These are phyloP conservation scores for Mycena pura DNA, from an alignment of 768 basidiomycete genomes.

Conservation along the genomic window DNA sequence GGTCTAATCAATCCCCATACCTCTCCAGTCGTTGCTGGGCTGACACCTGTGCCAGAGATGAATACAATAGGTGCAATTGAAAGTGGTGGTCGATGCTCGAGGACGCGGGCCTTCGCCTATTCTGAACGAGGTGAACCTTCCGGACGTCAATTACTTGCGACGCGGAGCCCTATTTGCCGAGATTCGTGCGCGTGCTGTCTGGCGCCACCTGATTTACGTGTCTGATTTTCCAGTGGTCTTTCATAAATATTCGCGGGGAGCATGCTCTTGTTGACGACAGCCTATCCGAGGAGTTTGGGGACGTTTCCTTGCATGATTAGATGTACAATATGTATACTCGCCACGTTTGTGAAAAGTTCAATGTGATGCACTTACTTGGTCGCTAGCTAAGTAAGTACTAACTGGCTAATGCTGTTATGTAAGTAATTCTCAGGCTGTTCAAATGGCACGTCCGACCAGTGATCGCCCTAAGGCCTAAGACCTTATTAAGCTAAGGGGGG, in stretches of 20 bases:
- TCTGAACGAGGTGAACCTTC: constrained; percentile 50
- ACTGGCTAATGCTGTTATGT: too few species aligned
- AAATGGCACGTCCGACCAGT: too few species aligned
- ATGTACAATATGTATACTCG: too few species aligned
- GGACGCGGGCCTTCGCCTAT: constrained; percentile 52
- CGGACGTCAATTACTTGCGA: constrained; percentile 38
- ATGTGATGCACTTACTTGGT: too few species aligned
- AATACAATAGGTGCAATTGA: constrained; percentile 44
- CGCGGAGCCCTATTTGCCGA: constrained; percentile 37
- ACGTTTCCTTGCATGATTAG: too few species aligned
- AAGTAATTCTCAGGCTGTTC: too few species aligned
- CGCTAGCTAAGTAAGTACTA: too few species aligned
- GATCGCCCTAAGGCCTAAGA: too few species aligned
- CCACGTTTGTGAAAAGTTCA: too few species aligned
- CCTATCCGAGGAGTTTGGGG: too few species aligned
- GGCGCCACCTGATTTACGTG: neutral
- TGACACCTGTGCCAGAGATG: constrained; percentile 30
- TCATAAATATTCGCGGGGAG: constrained; percentile 39
- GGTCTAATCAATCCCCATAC: constrained; percentile 22
- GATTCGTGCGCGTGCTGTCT: constrained; percentile 20
- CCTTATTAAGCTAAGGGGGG: too few species aligned
- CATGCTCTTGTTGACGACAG: constrained; percentile 28
- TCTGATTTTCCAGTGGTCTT: constrained; percentile 34
- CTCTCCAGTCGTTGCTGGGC: neutral
- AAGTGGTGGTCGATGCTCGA: constrained; percentile 57